Evolutionary conservation across 306 rosid species (phyloP), one percentile per base, ranked within the genome.

Genomic region (Abrus precatorius): DNA sequence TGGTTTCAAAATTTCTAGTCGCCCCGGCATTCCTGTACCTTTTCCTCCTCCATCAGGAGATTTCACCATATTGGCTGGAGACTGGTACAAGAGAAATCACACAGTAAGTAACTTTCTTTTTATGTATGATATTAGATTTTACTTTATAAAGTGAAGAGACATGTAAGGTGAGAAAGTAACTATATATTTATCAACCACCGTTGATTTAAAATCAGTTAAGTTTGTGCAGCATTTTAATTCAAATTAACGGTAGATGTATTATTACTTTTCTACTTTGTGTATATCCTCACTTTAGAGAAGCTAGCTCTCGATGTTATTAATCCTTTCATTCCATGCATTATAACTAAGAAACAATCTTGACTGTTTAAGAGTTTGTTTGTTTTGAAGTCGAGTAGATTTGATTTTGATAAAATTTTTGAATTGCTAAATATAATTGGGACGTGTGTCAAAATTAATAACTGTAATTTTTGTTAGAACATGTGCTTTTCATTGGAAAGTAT

Each of bases 41-140:
- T 94, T 94, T 72, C 79, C 88, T 82, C 81, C 96, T 71, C 98
- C 98, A 2, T 87, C 91, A 0, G 96, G 92, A 67, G 98, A 94
- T 71, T 92, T 85, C 80, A 88, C 96, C 63, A 29, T 94, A 32
- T 87, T 94, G 34, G 87, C 97, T 0, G 98, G 98, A 43, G 97
- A 94, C 71, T 94, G 97, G 97, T 94, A 83, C 88, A 83, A 84
- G 56, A 84, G 70, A 85, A 92, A 89, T 75, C 98, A 94, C 88
- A 91, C 90, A 30, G 97, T 94, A 86, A 87, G 92, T 79, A 44
- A 61, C 69, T 79, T 71, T 52, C 54, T 78, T 59, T 43, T 29
- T 9, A 44, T n/a, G 13, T 52, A 5, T 70, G 20, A 32, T 52
- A n/a, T 7, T 49, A 32, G 38, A 45, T 4, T 45, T 36, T 36